Evolutionary conservation across 768 basidiomycete genomes (phyloP), one percentile per base, ranked within the genome.

Genomic region (Sporobolomyces pararoseus): DNA sequence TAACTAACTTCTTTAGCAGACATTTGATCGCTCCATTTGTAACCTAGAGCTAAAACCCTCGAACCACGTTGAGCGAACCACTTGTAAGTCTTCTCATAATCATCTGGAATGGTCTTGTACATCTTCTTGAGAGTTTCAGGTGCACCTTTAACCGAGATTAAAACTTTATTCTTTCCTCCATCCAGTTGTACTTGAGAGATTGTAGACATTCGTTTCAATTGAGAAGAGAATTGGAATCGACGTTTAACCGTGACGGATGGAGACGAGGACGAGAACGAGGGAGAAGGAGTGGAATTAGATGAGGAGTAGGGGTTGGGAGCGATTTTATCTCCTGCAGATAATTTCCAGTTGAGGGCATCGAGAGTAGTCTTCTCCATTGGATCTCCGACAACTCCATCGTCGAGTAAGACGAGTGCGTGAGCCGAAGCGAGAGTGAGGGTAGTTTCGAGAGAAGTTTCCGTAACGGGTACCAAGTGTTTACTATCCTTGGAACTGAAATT

Each of bases 361-460:
- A 98, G 82, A 0, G 96, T 95, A 0, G 90, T 94, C 81, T 94
- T 93, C 80, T 99, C 96, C 96, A 99, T 99, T 0, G 96, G 96
- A 78, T 99, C 96, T 5, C 96, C 96, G 50, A 98, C 94, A 44
- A 94, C 82, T 13, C 91, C 95, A 75, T 98, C 95, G 75, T 99
- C 95, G 31, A 99, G 84, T 54, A 89, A 84, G 46, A 98, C 96
- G 16, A 99, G 82, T 0, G 96, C 95, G 76, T 99, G 96, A 1
- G 96, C 94, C 13, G 93, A 87, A 27, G 95, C 95, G 29, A 99
- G 86, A 72, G 91, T 90, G 1, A 89, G 81, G 6, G 87, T 90
- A 0, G 96, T 97, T 73, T 91, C 87, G 57, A 85, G 83, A 1
- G 84, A 82, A 7, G 88, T 85, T 65, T 89, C 85, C 75, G 87